Evolutionary conservation across 805 yeast species (phyloP), one percentile per base, ranked within the genome.

Genomic region (Dipodascus geniculatus): DNA sequence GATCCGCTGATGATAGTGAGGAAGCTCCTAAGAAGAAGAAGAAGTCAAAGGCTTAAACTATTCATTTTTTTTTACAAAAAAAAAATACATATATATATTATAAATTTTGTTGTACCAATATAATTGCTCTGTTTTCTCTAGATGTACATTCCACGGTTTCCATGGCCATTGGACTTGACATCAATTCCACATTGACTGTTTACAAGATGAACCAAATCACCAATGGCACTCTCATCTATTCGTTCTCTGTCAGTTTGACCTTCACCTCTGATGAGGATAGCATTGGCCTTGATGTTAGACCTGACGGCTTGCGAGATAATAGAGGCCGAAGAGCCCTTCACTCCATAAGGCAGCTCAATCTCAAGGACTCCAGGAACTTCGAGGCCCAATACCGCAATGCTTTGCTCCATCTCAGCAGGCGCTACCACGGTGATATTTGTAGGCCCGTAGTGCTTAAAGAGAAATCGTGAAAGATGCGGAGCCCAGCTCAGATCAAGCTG

Each of bases 11-110:
- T 56, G 74, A 78, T 69, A 73, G 74, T 61, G 73, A 76, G 56
- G 75, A 78, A 70, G 71, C 78, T 60, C 76, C 79, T 55, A 77
- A 79, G 72, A 72, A 74, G 68, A 71, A 76, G 66, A 74, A 74
- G 69, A 71, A 76, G 68, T 48, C 53, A n/a, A 48, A 56, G 56
- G 51, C 53, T 49, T 58, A 53, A 50, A 23, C 48, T 53, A n/a
- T n/a, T n/a, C n/a, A n/a, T n/a, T n/a, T n/a, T n/a, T n/a, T n/a
- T n/a, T n/a, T n/a, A n/a, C n/a, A n/a, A n/a, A n/a, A n/a, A n/a
- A n/a, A n/a, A n/a, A n/a, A n/a, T n/a, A n/a, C n/a, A 28, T 28
- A 28, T 28, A 28, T 28, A 28, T 28, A 28, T 28, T 28, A 28
- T 28, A 28, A 28, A 28, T 28, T 28, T 28, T 28, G 33, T 28